Evolutionary conservation across 1,139 yeast genomes (phyloP).

Genomic region (Ogataea hybrid): DNA sequence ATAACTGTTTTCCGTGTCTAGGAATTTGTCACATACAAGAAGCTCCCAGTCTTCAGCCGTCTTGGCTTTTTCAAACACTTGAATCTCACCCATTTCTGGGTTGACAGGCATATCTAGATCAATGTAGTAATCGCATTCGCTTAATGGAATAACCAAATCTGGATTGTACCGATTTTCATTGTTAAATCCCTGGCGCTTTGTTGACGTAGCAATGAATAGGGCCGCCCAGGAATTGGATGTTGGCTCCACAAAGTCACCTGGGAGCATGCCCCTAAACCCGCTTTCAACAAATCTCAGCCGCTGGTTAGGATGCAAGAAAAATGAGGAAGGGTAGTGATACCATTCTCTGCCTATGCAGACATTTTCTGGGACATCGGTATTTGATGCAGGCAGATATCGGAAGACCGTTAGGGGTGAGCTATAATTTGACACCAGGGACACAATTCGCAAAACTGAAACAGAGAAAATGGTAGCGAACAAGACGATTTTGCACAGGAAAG

Average conservation of each 20-base stretch:
- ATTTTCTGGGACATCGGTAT: conserved; percentile 34
- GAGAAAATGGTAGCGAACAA: conserved; percentile 23
- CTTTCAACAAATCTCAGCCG: conserved; percentile 68
- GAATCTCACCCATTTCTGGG: conserved; percentile 34
- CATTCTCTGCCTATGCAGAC: conserved; percentile 93
- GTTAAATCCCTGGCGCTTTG: conserved; percentile 66
- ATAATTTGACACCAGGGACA: conserved; percentile 56
- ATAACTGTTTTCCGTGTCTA: conserved; percentile 46
- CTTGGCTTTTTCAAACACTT: conserved; percentile 14
- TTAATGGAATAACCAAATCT: conserved; percentile 45
- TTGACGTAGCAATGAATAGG: conserved; percentile 36
- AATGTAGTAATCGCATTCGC: conserved; percentile 55
- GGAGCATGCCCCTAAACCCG: conserved; percentile 84
- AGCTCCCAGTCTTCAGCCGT: conserved; percentile 40
- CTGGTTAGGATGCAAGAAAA: conserved; percentile 57
- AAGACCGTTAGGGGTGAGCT: conserved; percentile 57
- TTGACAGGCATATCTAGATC: conserved; percentile 47
- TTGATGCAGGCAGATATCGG: conserved; percentile 29
- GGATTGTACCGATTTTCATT: conserved; percentile 60
- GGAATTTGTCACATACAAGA: conserved; percentile 42
- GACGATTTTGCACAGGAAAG: conserved; percentile 15
- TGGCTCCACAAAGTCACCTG: conserved; percentile 74
- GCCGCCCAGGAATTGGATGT: conserved; percentile 22
- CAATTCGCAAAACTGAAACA: conserved; percentile 36
- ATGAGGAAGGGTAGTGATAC: conserved; percentile 90